Evolutionary conservation across 805 yeast genomes (phyloP).

Genomic region (Candida xyloterini): DNA sequence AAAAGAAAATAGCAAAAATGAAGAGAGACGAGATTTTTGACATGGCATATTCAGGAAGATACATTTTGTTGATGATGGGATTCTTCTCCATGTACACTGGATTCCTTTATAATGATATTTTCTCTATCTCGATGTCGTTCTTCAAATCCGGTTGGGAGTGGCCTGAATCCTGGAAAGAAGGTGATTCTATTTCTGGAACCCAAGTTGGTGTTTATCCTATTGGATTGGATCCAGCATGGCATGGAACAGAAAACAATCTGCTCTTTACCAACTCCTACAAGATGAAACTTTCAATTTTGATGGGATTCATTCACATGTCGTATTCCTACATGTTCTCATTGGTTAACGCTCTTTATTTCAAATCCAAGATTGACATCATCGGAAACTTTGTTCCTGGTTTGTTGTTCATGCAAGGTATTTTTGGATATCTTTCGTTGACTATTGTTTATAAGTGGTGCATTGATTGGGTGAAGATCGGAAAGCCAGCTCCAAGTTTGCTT

Average conservation of each 20-base stretch:
- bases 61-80: conserved; percentile 90
- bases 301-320: conserved; percentile 95
- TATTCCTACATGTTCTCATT: conserved; percentile 83
- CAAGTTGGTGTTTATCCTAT: conserved; percentile 69
- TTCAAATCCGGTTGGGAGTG: conserved; percentile 92
- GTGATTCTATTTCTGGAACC: conserved; percentile 66
- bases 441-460: conserved; percentile 93
- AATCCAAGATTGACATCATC: conserved; percentile 71
- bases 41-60: conserved; percentile 94
- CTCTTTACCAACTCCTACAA: conserved; percentile 92
- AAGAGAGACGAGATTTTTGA: conserved; percentile 91
- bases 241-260: conserved; percentile 89
- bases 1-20: conserved; percentile 61
- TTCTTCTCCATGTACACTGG: conserved; percentile 95
- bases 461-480: conserved; percentile 77
- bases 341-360: conserved; percentile 70
- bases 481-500: conserved; percentile 87
- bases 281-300: conserved; percentile 91
- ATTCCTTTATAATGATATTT: conserved; percentile 85
- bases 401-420: conserved; percentile 92
- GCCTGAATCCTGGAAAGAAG: conserved; percentile 72
- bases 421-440: conserved; percentile 83
- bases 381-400: conserved; percentile 96
- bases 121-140: conserved; percentile 85
- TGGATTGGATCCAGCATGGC: conserved; percentile 96